Base-by-base conservation (phyloP, 148 eudicot species). In the Talinum fruticosum region DNA sequence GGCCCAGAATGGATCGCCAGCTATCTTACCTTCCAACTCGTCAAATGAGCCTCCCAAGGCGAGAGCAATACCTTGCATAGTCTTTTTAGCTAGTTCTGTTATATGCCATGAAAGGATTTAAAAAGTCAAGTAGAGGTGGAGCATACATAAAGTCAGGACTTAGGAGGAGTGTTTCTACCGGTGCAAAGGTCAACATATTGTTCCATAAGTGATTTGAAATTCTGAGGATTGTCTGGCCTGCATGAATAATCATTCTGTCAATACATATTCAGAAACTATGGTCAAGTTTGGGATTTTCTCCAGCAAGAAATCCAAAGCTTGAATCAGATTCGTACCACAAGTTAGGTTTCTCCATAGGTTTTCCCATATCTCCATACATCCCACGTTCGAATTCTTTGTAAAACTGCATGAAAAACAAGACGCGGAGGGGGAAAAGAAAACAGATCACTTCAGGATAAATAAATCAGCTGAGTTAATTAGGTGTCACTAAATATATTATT, bases 1-100 rank as follows among this genome's bases (percentile, higher is more conserved):
- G n/a, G 91, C 99, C 99, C 99, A 96, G 82, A 96, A 93, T 70
- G 99, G 91, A 71, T 90, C 91, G 15, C 99, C 97, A 36, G 99
- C 99, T 73, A 76, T 86, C 32, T 82, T 79, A 30, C 94, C 97
- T 86, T 96, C 99, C 75, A 96, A 87, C 62, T 79, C 87, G 79
- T 84, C 85, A 30, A 83, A 70, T 41, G 94, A 82, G 75, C 87
- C 92, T 80, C 97, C 92, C 81, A 96, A 75, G 73, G 94, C 97
- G 73, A 93, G 83, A 85, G 97, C 94, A 54, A 96, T 91, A 36
- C 97, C 99, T 70, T 87, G 87, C 93, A 93, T 85, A 44, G 93
- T 93, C 84, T 91, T 96, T 79, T 88, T 87, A 41, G 94, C 91
- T 67, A 96, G 89, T 54, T 91, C 99, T 96, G 88, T 81, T 44